Conservation (phyloP, 2,329 filamentous ascomycete species). For the Neofusicoccum sp. region DNA sequence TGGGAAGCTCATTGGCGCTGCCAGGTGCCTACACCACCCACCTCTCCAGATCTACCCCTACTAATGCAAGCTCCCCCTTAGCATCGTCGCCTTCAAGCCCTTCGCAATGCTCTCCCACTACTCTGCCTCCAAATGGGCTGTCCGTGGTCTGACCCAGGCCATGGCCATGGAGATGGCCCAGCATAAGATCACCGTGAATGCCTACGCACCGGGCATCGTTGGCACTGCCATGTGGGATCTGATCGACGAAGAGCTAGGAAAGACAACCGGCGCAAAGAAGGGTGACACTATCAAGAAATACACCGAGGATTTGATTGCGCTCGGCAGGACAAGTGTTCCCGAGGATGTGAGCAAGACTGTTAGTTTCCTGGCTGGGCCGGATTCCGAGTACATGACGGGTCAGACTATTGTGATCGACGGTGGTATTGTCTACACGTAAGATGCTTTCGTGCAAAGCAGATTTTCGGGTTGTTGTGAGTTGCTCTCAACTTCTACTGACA, state of each 20-base stretch:
- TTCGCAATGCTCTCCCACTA: constrained; percentile 62
- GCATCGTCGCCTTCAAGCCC: constrained; percentile 60
- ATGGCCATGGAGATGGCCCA: constrained; percentile 65
- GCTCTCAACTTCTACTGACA: too few species aligned
- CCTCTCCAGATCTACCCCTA: not conserved
- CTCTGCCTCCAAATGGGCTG: constrained; percentile 64
- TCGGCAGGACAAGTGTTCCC: constrained; percentile 58
- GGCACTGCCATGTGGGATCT: constrained; percentile 67
- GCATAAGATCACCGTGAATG: constrained; percentile 65
- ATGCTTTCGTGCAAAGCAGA: too few species aligned
- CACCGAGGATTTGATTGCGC: constrained; percentile 52
- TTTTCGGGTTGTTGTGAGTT: too few species aligned
- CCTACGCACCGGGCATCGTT: constrained; percentile 67
- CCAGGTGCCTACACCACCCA: constrained; percentile 32
- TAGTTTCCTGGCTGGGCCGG: constrained; percentile 58
- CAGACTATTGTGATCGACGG: constrained; percentile 64
- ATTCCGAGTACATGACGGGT: constrained; percentile 64
- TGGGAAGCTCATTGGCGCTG: constrained; percentile 53
- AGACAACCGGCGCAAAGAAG: constrained; percentile 50
- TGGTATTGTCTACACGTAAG: constrained; percentile 50
- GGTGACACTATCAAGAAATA: constrained; percentile 58
- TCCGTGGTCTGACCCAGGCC: constrained; percentile 63
- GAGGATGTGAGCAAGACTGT: constrained; percentile 64
- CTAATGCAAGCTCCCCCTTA: constrained; percentile 19
- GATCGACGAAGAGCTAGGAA: constrained; percentile 61